Evolutionary conservation across 768 basidiomycete species (phyloP).

Genomic region (Rhizopogon sp.): DNA sequence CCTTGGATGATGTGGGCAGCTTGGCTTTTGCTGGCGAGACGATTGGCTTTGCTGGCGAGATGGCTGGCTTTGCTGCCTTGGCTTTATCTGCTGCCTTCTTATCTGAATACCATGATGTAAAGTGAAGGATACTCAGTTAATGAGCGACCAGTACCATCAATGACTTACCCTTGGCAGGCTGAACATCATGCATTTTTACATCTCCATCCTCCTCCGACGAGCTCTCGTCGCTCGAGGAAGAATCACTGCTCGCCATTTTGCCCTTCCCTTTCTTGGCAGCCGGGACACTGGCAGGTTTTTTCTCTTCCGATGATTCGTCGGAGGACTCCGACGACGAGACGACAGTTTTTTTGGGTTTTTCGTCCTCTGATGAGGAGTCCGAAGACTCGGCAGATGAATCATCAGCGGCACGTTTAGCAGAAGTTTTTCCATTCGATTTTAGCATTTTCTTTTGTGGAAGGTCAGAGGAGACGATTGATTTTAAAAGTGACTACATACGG

Average conservation of each 20-base stretch:
- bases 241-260: slow-evolving; percentile 4
- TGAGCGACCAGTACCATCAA: background rate
- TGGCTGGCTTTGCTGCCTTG: slow-evolving; percentile 24
- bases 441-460: slow-evolving; percentile 13
- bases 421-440: slow-evolving; percentile 14
- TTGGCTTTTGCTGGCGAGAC: slow-evolving; percentile 16
- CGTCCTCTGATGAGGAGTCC: slow-evolving; percentile 30
- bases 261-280: slow-evolving; percentile 13
- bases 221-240: slow-evolving; percentile 9
- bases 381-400: slow-evolving; percentile 23
- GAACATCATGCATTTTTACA: slow-evolving; percentile 1
- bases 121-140: background rate
- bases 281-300: slow-evolving; percentile 17
- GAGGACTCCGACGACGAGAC: slow-evolving; percentile 15
- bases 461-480: background rate
- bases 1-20: slow-evolving; percentile 34
- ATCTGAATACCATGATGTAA: slow-evolving; percentile 29
- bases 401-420: slow-evolving; percentile 15
- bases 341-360: slow-evolving; percentile 21
- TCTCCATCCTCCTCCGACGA: slow-evolving; percentile 19
- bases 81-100: slow-evolving; percentile 31
- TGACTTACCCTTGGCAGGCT: background rate
- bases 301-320: slow-evolving; percentile 21
- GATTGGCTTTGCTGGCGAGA: slow-evolving; percentile 22
- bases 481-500: slow-evolving; percentile 13